Evolutionary conservation across 176 grass and related monocot species (phyloP).

Genomic region (Areca catechu): DNA sequence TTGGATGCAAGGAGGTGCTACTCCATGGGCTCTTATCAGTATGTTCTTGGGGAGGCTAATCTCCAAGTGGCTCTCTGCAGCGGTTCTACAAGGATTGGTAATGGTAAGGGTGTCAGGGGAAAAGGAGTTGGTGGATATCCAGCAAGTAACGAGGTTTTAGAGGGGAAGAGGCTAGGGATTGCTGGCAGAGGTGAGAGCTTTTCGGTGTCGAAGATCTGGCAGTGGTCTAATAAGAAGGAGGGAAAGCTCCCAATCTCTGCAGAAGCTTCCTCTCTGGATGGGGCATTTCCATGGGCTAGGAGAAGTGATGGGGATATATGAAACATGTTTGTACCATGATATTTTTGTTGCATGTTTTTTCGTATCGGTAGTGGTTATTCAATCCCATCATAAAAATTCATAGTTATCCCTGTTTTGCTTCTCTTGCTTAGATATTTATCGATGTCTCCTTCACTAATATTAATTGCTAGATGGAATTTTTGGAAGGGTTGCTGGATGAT

Average conservation of each 20-base stretch:
- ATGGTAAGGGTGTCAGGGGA: not conserved
- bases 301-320: not conserved
- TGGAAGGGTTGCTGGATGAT: no score
- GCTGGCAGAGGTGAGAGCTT: conserved; percentile 87
- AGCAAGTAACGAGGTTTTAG: conserved; percentile 11
- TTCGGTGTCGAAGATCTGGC: conserved; percentile 97
- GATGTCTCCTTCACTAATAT: not conserved
- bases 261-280: conserved; percentile 45
- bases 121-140: conserved; percentile 14
- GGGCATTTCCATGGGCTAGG: conserved; percentile 37
- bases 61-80: conserved; percentile 40
- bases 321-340: not conserved
- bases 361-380: not conserved
- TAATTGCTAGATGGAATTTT: no score
- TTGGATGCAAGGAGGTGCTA: conserved; percentile 64
- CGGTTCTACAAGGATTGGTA: conserved; percentile 13
- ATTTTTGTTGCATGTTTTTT: not conserved
- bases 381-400: not conserved
- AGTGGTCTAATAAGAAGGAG: conserved; percentile 63
- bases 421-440: conserved; percentile 3
- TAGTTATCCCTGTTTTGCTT: not conserved
- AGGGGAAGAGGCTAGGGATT: conserved; percentile 46
- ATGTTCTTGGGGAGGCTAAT: conserved; percentile 49
- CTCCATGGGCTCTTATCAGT: conserved; percentile 83
- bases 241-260: conserved; percentile 31